These are phyloP conservation scores for Carallia pectinifolia DNA, from an alignment of 345 rosid species.

Conservation along the genomic window DNA sequence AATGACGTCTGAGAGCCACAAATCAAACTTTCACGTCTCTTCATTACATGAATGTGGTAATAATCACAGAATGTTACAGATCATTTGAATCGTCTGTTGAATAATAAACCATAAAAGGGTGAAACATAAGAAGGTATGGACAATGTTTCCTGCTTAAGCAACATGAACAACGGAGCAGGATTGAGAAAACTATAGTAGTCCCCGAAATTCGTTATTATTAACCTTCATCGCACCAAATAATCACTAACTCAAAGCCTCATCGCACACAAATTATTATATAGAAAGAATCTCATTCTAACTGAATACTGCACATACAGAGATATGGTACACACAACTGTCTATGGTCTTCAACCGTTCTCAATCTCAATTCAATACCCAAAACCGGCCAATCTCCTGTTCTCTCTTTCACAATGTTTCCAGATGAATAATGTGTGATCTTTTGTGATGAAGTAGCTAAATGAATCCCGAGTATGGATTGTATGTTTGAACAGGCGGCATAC, in stretches of 20 bases:
- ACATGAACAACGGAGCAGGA: conserved; percentile 19
- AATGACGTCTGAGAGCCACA: not conserved
- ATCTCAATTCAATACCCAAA: conserved; percentile 3
- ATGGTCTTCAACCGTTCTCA: conserved; percentile 14
- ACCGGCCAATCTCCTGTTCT: not conserved
- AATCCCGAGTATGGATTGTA: conserved; percentile 62
- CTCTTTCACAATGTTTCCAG: conserved; percentile 3
- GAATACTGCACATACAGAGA: conserved; percentile 49
- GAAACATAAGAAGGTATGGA: not conserved
- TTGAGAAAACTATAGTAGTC: conserved; percentile 12
- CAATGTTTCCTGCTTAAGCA: conserved; percentile 21
- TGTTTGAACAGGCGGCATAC: conserved; percentile 54
- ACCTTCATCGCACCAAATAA: conserved; percentile 30
- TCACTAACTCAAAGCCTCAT: conserved; percentile 21
- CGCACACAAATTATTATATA: conserved; percentile 34
- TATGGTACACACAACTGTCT: conserved; percentile 49
- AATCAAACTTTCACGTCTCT: conserved; percentile 8
- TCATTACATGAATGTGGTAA: conserved; percentile 25
- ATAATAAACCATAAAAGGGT: not conserved
- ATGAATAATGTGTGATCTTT: conserved; percentile 11
- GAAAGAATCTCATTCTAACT: conserved; percentile 51
- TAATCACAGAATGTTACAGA: conserved; percentile 12
- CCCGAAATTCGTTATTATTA: conserved; percentile 30
- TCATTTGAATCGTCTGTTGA: not conserved
- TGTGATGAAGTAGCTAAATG: conserved; percentile 24